Percentiles rank a stretch among this genome's conserved stretches.
phyloP scores from a whole-genome alignment of 2,329 filamentous ascomycete genomes.

The Colletotrichum neosansevieriae region DNA sequence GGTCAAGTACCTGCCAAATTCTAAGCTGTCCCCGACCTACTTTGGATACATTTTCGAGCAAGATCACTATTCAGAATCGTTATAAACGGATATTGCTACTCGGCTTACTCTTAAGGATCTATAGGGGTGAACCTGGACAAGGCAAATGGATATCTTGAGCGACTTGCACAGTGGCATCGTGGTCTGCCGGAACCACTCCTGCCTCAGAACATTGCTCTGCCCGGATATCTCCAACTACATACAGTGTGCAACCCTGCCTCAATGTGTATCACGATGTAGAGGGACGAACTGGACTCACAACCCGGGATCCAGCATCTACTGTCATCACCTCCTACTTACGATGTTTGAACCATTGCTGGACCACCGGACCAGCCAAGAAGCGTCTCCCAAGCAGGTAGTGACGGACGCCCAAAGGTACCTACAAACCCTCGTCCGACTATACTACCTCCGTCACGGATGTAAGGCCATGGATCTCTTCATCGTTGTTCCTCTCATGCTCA shows the following conservation, averaged over 20 bases:
- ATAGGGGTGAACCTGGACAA: constrained; percentile 13
- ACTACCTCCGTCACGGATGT: constrained; percentile 49
- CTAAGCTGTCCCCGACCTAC: constrained; percentile 41
- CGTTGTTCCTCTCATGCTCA: constrained; percentile 49
- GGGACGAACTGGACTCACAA: background rate
- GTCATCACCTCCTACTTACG: constrained; percentile 44
- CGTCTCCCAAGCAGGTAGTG: constrained; percentile 37
- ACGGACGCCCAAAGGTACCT: constrained; percentile 41
- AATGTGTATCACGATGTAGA: background rate
- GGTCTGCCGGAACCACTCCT: constrained; percentile 44
- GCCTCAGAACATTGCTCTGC: constrained; percentile 48
- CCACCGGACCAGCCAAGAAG: constrained; percentile 20
- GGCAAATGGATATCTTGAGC: constrained; percentile 42
- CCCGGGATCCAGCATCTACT: constrained; percentile 39
- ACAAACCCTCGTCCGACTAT: constrained; percentile 46
- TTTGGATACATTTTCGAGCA: constrained; percentile 47
- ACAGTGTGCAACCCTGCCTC: constrained; percentile 47
- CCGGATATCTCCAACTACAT: constrained; percentile 53
- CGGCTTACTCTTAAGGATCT: constrained; percentile 36
- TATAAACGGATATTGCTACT: constrained; percentile 46
- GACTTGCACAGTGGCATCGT: constrained; percentile 47
- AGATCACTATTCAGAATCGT: constrained; percentile 46
- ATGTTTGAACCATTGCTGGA: constrained; percentile 46
- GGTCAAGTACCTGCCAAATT: constrained; percentile 50
- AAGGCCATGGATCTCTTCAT: constrained; percentile 45